phyloP scores from a whole-genome alignment of 768 basidiomycete genomes.

The Rhodotorula toruloides region DNA sequence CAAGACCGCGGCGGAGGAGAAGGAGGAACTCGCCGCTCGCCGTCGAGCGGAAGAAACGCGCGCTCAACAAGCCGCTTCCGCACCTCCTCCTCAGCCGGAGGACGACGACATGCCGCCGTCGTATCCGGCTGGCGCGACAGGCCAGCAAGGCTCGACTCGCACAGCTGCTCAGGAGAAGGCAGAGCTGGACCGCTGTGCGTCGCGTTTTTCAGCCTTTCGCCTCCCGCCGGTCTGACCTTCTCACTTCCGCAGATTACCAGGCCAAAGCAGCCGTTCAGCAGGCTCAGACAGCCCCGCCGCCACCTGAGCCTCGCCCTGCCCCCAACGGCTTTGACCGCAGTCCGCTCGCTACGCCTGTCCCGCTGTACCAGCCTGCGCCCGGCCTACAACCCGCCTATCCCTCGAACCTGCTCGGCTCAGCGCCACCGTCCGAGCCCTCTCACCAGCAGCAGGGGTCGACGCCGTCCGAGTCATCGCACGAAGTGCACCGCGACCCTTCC shows the following conservation, averaged over 20 bases:
- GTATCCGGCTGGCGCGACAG: conserved; percentile 5
- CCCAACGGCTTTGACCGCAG: not conserved
- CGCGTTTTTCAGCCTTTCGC: not conserved
- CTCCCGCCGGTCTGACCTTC: not conserved
- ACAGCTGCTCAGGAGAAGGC: conserved; percentile 29
- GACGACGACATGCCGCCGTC: conserved; percentile 18
- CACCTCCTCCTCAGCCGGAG: not conserved
- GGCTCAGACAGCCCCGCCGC: not conserved
- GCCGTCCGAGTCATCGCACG: not conserved
- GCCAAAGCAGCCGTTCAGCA: conserved; percentile 28
- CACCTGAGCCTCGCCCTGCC: not conserved
- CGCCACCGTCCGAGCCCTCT: not conserved
- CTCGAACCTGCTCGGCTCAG: not conserved
- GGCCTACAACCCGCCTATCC: not conserved
- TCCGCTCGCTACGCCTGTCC: not conserved
- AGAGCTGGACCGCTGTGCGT: conserved; percentile 13
- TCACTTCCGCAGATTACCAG: conserved; percentile 2
- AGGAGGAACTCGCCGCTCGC: conserved; percentile 12
- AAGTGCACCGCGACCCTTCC: conserved; percentile 7
- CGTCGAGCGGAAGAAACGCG: conserved; percentile 13
- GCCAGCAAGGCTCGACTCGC: not conserved
- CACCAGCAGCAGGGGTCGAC: not conserved
- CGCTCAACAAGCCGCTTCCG: too few relatives aligned
- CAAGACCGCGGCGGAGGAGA: conserved; percentile 26
- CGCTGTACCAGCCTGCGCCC: not conserved